These are phyloP conservation scores for Apiospora koreana DNA, from an alignment of 2,329 filamentous ascomycete genomes.

Conservation along the genomic window DNA sequence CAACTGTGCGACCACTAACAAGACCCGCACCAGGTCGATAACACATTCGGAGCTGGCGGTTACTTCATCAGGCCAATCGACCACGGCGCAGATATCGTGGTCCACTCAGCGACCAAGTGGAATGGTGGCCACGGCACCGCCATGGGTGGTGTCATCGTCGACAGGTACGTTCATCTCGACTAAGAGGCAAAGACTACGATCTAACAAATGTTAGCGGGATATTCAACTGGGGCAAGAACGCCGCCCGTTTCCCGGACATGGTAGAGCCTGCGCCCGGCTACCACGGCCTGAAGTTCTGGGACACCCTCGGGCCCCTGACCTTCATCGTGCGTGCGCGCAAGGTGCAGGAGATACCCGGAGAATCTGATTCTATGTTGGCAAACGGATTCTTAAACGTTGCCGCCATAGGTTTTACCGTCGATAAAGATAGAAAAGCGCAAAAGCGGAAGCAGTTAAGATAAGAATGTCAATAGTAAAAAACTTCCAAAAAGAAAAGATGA, in stretches of 20 bases:
- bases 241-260: conserved; percentile 87
- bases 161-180: conserved; percentile 37
- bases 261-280: conserved; percentile 85
- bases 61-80: conserved; percentile 86
- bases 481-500: neutral
- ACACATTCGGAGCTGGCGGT: conserved; percentile 92
- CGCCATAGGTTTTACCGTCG: neutral
- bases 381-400: neutral
- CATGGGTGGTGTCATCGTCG: conserved; percentile 82
- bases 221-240: conserved; percentile 90
- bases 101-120: conserved; percentile 96
- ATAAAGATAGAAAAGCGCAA: neutral
- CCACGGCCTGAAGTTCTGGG: conserved; percentile 92
- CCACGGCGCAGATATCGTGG: conserved; percentile 89
- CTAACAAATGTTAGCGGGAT: conserved; percentile 59
- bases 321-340: conserved; percentile 82
- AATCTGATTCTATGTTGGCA: neutral
- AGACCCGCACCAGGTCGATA: conserved; percentile 69
- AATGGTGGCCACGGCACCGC: conserved; percentile 95
- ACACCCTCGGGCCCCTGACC: conserved; percentile 80
- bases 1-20: neutral
- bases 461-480: neutral
- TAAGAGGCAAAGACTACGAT: too few relatives aligned
- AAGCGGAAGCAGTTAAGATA: neutral
- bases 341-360: too few relatives aligned